Evolutionary conservation across 2,329 filamentous ascomycete species (phyloP), one percentile per base, ranked within the genome.

Genomic region (Metarhizium guizhouense): DNA sequence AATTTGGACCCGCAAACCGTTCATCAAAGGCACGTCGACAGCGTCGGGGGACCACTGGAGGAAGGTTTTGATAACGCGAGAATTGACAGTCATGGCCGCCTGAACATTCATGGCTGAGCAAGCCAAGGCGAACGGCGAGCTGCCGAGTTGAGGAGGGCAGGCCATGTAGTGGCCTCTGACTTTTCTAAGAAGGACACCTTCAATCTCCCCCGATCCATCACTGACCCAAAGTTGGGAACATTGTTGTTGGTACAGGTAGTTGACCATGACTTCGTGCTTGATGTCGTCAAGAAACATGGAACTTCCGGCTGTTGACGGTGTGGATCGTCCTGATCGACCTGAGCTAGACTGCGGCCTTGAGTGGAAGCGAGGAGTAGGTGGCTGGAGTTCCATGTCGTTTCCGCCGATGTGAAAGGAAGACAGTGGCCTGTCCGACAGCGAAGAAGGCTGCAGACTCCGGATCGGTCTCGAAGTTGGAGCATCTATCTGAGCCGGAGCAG

Each of bases 211-310:
- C 51, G 78, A 84, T 40, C 80, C 82, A 62, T 89, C 85, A 36
- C 82, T 82, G 20, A 90, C 83, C 88, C 88, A 91, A 38, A 90
- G 77, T 58, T 83, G 81, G 13, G 82, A 80, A 65, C 86, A 90
- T 71, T 90, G 87, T 67, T 91, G 86, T 68, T 91, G 87, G 70
- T 90, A 90, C 30, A 92, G 75, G 67, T 89, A 90, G 71, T 88
- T 90, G 58, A 88, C 86, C 87, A 91, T 91, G 58, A 91, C 85
- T 69, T 91, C 87, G 65, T 90, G 85, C 70, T 87, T 88, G 70
- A 90, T 87, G 59, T 88, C 86, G 57, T 88, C 85, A 11, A 87
- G 69, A 57, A 86, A 78, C 56, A 78, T 70, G 43, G 79, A 82
- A 64, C 77, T 82, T 51, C 69, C 69, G 10, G 38, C 51, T 29